phyloP scores from a whole-genome alignment of 352 stramenopile species.

The Phytopythium boreale region DNA sequence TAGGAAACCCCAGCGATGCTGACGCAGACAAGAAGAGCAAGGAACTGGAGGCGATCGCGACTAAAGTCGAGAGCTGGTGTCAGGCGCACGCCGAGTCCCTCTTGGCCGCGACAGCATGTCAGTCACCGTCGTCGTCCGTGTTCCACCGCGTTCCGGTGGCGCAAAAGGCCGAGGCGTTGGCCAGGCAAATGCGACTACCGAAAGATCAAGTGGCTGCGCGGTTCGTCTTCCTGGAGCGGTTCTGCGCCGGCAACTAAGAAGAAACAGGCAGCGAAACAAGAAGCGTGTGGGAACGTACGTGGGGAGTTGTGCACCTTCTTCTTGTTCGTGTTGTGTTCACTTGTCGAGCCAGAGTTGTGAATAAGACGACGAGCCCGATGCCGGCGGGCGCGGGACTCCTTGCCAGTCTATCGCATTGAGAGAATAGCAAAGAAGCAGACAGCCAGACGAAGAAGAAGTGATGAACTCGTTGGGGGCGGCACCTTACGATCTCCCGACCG shows the following conservation, averaged over 20 bases:
- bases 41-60: conserved; percentile 48
- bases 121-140: conserved; percentile 1
- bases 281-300: no score
- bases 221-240: conserved; percentile 54
- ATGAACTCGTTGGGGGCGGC: background rate
- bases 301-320: background rate
- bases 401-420: no score
- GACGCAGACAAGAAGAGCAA: conserved; percentile 27
- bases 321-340: background rate
- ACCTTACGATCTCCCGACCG: background rate
- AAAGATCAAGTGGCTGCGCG: conserved; percentile 43
- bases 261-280: background rate
- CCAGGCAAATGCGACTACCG: conserved; percentile 48
- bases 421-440: background rate
- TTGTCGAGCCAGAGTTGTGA: background rate
- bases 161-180: conserved; percentile 38
- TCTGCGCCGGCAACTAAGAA: conserved; percentile 17
- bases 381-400: no score
- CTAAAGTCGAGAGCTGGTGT: conserved; percentile 55
- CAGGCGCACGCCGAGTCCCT: conserved; percentile 39
- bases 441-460: background rate
- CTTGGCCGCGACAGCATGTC: conserved; percentile 17
- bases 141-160: conserved; percentile 22
- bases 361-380: background rate
- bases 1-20: conserved; percentile 9